Evolutionary conservation across 352 stramenopile genomes (phyloP), one percentile per base, ranked within the genome.

Genomic region (Nothophytophthora sp.): DNA sequence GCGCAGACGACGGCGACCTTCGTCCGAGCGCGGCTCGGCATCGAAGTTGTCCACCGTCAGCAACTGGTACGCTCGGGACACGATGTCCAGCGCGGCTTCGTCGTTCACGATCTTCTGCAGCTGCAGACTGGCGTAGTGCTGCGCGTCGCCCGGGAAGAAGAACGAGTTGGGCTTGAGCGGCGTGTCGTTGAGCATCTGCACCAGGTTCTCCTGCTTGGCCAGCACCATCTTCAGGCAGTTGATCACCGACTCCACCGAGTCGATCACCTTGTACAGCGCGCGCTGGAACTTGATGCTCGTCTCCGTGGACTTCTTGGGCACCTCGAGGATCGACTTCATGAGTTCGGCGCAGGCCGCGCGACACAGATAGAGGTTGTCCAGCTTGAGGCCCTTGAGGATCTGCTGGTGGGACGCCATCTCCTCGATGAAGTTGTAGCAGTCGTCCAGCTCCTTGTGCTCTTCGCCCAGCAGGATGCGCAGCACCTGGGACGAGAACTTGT

Each of bases 401-500:
- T 80, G 70, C 60, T 92, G 82, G 45, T 86, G 77, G 9, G 76
- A 63, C 9, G 68, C 83, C 75, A 86, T 77, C 40, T 94, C 83
- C 53, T 94, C 83, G 12, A 92, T 91, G 41, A 94, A 94, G 36
- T 82, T 76, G 54, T 88, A 94, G 53, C 81, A 92, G 48, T 90
- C 81, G 16, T 88, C 70, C 23, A 94, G 44, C 35, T 90, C 83
- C 44, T 85, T 90, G 62, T 94, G 83, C 45, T 91, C 83, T n/a
- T 94, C 83, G 15, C 83, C 83, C 4, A 94, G 63, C 19, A 94
- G 51, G 37, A 91, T 77, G 16, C 77, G 77, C 20, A 94, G 35
- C 11, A 91, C 81, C 35, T 94, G 83, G 1, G 83, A 94, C 9
- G 83, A 91, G 55, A 94, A 94, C 57, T 92, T 92, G 66, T 92